Evolutionary conservation across 306 rosid species (phyloP), one percentile per base, ranked within the genome.

Genomic region (Lablab purpureus): DNA sequence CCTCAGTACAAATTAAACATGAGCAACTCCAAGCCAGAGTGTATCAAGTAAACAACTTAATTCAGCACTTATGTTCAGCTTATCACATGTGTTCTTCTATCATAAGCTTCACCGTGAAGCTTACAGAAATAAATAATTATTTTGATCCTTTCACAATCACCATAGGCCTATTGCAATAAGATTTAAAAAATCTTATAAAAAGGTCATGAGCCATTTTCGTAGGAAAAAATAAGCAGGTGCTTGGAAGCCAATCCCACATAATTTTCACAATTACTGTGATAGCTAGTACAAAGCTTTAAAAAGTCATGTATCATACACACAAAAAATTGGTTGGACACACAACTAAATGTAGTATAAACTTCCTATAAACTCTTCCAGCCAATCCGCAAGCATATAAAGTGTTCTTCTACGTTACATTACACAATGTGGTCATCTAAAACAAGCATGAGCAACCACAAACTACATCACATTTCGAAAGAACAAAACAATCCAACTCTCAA

Each of bases 11-110:
- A 37, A 71, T 21, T 8, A 43, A 63, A 27, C 18, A 54, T 60
- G 74, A 72, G 37, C 73, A 40, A 60, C 54, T 28, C 62, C 75
- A 50, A 71, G 46, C 34, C 10, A 40, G 32, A 40, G 19, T 12
- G 6, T 18, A 67, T 11, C 6, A 12, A 9, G 6, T 67, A 41
- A 66, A 40, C 25, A 40, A 21, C 19, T 67, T 67, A 21, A 40
- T 36, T 18, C 27, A 40, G 6, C 52, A 19, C 19, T 11, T 18
- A 37, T 19, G 10, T 23, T 36, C 10, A 65, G 30, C 71, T 18
- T 67, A 40, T 66, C 51, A 40, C 11, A 40, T 18, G 2, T 19
- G 10, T 11, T 4, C 32, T 19, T 40, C 28, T 28, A 28, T 28
- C 21, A 60, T 28, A 14, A 60, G 66, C 17, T 13, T 25, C 13